Base-by-base conservation (phyloP, 306 rosid genomes). In the Lotus japonicus region DNA sequence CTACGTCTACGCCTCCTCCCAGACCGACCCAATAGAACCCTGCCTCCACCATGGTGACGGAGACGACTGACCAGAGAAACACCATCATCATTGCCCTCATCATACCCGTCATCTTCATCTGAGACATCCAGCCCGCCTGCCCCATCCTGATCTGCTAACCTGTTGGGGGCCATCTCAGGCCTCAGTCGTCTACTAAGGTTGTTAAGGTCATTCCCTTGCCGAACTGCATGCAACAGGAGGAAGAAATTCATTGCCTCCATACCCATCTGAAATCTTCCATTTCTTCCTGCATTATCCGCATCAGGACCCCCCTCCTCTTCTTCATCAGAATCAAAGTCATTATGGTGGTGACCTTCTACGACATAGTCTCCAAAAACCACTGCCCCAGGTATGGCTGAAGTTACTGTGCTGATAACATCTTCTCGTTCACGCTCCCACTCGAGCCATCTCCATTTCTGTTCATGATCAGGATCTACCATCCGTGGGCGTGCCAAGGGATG, bases 371-470 rank as follows among this genome's bases (percentile, higher is more conserved):
- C 99, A 7, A 85, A 87, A 45, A 95, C 85, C 84, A 90, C 83
- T 63, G 99, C 96, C 58, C 97, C 97, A 0, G 99, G 99, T 78
- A 85, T 88, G 66, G 97, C 66, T 18, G 97, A 88, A 57, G 86
- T 86, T 56, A 95, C 87, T 58, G 97, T 91, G 85, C 99, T 95
- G 73, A 95, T 91, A 75, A 88, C 97, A 75, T 95, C 99, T 66
- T 95, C 91, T 15, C 87, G 84, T 68, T 95, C 99, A 23, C 87
- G 91, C 79, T 95, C 97, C 75, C 95, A 88, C 78, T 90, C 97
- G 31, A 95, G 95, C 83, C 92, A 84, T 81, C 92, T 85, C 99
- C 99, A 95, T 70, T 88, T 95, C 77, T 89, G 97, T 75, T 95
- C 99, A 36, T 70, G 83, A 3, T 58, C 72, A 8, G 99, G 99